Evolutionary conservation across 306 rosid species (phyloP), one percentile per base, ranked within the genome.

Genomic region (Glycine soja): DNA sequence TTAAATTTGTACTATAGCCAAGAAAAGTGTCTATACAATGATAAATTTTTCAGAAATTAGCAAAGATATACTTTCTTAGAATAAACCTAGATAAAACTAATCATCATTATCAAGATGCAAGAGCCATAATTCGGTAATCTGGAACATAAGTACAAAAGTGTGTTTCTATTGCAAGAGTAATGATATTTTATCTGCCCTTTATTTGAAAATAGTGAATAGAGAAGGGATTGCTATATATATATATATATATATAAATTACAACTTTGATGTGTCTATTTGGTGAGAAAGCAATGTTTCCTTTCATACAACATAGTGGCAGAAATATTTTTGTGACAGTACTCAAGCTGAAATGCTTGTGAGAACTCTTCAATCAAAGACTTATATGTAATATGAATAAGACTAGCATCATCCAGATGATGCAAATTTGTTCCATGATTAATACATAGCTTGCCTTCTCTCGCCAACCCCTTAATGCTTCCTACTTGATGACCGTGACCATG

Each of bases 401-500:
- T 16, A 4, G 14, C 52, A 67, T 67, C 72, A 42, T 67, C 52
- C 51, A 67, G 2, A n/a, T 16, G 6, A 16, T 43, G 34, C 34
- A 67, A 67, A 42, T 67, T 34, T 4, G n/a, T 10, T 8, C 14
- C 32, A 67, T 51, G 51, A 67, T 51, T 53, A 67, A 43, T 4
- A 67, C 47, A 36, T 13, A 3, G 10, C 47, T 36, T 36, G 7
- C 14, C 72, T 10, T 67, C 72, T 67, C 72, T 67, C 14, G 42
- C 3, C 72, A 67, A 67, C 52, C 32, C 53, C 34, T 67, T 42
- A 16, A 67, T 67, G 72, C 52, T 67, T 67, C 72, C 72, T 4
- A 67, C 72, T 72, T 84, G 84, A 52, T 89, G 85, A 47, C 85
- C 84, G 3, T n/a, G n/a, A n/a, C n/a, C n/a, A n/a, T n/a, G n/a